phyloP scores from a whole-genome alignment of 2,329 filamentous ascomycete genomes.

The Thielaviopsis musarum region DNA sequence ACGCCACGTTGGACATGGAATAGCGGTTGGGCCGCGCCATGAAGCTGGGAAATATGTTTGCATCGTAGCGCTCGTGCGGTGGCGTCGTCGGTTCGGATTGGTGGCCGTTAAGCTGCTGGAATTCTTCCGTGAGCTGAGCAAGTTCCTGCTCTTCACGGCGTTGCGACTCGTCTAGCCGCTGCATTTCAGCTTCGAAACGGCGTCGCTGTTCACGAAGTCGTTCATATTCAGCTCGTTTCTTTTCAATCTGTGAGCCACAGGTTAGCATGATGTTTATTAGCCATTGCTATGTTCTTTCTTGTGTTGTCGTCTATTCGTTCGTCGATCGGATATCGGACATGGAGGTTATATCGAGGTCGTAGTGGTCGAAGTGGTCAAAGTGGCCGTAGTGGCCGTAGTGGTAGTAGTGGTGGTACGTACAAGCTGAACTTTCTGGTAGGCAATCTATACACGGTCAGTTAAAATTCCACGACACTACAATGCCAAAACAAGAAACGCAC shows the following conservation, averaged over 20 bases:
- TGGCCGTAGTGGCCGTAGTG: constrained; percentile 15
- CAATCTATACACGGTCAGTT: constrained; percentile 2
- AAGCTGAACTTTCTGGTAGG: constrained; percentile 13
- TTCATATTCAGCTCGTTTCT: constrained; percentile 87
- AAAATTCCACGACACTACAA: neutral
- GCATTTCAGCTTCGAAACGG: constrained; percentile 83
- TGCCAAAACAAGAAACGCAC: neutral
- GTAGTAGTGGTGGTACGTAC: constrained; percentile 18
- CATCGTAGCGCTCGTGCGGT: constrained; percentile 69
- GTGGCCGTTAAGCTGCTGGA: constrained; percentile 49
- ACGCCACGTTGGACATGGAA: constrained; percentile 74
- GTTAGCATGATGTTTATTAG: no score
- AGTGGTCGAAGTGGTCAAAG: neutral
- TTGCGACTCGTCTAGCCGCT: constrained; percentile 72
- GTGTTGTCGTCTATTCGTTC: no score
- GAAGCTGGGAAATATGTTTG: constrained; percentile 55
- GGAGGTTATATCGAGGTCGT: neutral
- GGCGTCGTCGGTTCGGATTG: constrained; percentile 94
- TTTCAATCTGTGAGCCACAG: constrained; percentile 52
- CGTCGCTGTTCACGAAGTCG: constrained; percentile 76
- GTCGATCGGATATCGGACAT: no score
- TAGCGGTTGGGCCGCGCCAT: constrained; percentile 77
- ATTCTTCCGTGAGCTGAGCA: constrained; percentile 66
- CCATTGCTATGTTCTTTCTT: no score
- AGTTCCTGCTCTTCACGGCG: constrained; percentile 70